phyloP scores from a whole-genome alignment of 75 land plant genomes.

The Sequoiadendron giganteum region DNA sequence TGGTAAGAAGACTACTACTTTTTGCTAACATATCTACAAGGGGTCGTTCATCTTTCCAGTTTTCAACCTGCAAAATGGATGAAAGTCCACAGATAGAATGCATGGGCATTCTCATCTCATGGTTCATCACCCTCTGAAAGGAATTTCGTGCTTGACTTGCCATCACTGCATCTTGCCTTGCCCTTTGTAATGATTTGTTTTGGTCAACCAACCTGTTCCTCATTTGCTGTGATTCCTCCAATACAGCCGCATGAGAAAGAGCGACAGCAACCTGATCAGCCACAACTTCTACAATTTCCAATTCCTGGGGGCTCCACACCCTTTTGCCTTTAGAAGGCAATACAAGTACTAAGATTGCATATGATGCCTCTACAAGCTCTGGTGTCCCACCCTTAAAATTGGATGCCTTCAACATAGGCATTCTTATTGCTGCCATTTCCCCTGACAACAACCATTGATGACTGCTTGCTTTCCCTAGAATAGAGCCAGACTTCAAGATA shows the following conservation, averaged over 20 bases:
- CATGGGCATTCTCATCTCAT: conserved; percentile 85
- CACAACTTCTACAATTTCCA: conserved; percentile 77
- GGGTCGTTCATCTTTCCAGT: conserved; percentile 36
- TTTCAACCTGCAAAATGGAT: conserved; percentile 59
- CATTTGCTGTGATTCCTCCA: conserved; percentile 80
- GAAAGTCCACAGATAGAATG: conserved; percentile 72
- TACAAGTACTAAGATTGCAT: conserved; percentile 56
- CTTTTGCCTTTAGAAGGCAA: conserved; percentile 33
- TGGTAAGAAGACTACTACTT: conserved; percentile 57
- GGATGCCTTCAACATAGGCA: conserved; percentile 72
- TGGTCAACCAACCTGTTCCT: conserved; percentile 66
- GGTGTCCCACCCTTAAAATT: conserved; percentile 85
- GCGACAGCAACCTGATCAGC: conserved; percentile 97
- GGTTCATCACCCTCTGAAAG: conserved; percentile 75
- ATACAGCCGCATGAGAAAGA: conserved; percentile 83
- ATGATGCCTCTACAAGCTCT: conserved; percentile 48
- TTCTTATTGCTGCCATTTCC: conserved; percentile 69
- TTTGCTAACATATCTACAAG: conserved; percentile 64
- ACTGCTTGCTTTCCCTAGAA: conserved; percentile 42
- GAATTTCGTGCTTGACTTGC: conserved; percentile 76
- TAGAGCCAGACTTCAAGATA: conserved; percentile 39
- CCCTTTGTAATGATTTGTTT: conserved; percentile 60
- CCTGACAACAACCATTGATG: conserved; percentile 36
- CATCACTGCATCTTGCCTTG: conserved; percentile 60
- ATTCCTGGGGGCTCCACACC: conserved; percentile 62